Evolutionary conservation across 2,329 filamentous ascomycete genomes (phyloP).

Genomic region (Cercospora canescens): DNA sequence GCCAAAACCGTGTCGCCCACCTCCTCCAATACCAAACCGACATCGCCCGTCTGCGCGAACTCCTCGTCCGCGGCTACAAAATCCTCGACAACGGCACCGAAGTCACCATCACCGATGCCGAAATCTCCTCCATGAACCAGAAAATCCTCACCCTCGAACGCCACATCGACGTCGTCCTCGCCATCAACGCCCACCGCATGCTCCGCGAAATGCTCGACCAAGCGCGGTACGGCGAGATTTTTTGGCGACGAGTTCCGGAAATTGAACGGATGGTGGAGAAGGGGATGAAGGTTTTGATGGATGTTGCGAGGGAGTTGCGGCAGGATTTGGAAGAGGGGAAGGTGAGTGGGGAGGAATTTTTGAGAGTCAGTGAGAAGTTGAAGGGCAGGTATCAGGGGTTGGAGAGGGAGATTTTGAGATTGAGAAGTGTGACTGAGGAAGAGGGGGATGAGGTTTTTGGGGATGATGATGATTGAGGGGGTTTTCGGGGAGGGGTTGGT

Average conservation of each 20-base stretch:
- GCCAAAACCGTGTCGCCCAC: constrained; percentile 18
- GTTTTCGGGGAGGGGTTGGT: neutral
- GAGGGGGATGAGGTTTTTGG: constrained; percentile 18
- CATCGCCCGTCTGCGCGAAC: constrained; percentile 1
- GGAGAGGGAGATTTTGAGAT: constrained; percentile 26
- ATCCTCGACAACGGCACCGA: neutral
- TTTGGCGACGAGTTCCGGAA: constrained; percentile 23
- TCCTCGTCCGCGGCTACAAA: constrained; percentile 3
- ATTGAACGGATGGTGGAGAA: constrained; percentile 32
- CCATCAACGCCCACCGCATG: constrained; percentile 26
- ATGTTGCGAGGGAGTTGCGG: constrained; percentile 24
- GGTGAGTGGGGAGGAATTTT: constrained; percentile 20
- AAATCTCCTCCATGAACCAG: constrained; percentile 13
- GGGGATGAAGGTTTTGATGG: constrained; percentile 26
- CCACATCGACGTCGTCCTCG: constrained; percentile 24
- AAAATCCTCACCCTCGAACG: constrained; percentile 18
- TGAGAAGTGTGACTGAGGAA: constrained; percentile 30
- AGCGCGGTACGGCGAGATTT: constrained; percentile 23
- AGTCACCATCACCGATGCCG: constrained; percentile 5
- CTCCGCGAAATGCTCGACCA: constrained; percentile 33
- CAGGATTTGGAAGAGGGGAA: constrained; percentile 18
- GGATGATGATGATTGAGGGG: constrained; percentile 8
- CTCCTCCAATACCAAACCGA: constrained; percentile 14
- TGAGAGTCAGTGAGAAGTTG: constrained; percentile 19
- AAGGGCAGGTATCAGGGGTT: constrained; percentile 23